phyloP scores from a whole-genome alignment of 2,329 filamentous ascomycete species.

The Neopestalotiopsis clavispora region DNA sequence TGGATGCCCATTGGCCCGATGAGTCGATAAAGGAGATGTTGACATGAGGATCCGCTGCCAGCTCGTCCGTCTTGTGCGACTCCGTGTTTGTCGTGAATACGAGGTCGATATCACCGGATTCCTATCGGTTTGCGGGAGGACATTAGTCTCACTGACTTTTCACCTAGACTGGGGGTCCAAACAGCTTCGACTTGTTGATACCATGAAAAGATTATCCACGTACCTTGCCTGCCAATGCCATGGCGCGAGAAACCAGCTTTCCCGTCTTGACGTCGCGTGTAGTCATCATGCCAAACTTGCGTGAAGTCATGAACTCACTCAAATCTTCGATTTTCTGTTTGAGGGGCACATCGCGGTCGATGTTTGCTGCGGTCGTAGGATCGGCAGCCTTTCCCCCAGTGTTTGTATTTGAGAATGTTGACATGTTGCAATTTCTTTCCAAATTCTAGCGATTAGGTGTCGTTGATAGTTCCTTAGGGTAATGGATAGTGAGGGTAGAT shows the following conservation, averaged over 20 bases:
- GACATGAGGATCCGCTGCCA: constrained; percentile 72
- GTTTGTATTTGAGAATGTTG: constrained; percentile 61
- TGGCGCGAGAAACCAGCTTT: constrained; percentile 76
- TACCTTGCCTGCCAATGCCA: constrained; percentile 82
- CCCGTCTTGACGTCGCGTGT: constrained; percentile 70
- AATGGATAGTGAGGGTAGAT: not conserved
- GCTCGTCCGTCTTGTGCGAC: constrained; percentile 84
- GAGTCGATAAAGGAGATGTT: constrained; percentile 82
- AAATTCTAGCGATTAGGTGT: not conserved
- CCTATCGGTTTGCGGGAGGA: constrained; percentile 50
- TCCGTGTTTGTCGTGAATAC: constrained; percentile 93
- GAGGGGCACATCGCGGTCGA: constrained; percentile 61
- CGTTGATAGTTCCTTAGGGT: not conserved
- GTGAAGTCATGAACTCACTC: constrained; percentile 68
- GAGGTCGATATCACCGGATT: constrained; percentile 78
- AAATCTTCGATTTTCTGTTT: constrained; percentile 80
- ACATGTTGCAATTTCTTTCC: constrained; percentile 37
- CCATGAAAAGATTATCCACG: not conserved
- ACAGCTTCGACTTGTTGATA: no score
- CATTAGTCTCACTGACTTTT: no score
- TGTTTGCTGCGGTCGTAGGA: constrained; percentile 78
- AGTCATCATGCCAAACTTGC: constrained; percentile 90
- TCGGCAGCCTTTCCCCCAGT: constrained; percentile 69
- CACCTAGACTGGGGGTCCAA: not conserved
- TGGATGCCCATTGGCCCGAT: constrained; percentile 83